Percentiles rank a stretch among this genome's conserved stretches.
Conservation (phyloP, 306 rosid genomes). For the Cucurbita argyrosperma region DNA sequence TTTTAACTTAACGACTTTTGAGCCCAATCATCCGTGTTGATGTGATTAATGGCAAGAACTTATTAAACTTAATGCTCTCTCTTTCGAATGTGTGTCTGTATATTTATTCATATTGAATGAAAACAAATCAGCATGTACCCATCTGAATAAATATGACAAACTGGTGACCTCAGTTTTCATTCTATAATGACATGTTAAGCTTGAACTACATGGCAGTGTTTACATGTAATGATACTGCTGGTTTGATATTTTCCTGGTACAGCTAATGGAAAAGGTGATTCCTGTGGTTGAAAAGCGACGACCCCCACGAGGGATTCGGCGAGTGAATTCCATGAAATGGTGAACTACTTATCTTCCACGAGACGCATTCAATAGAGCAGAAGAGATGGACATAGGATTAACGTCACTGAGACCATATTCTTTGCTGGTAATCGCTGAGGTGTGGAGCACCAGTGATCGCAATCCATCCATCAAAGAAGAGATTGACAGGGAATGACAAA, state of each 20-base stretch:
- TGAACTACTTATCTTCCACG: slow-evolving; percentile 25
- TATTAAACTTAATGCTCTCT: too few relatives aligned
- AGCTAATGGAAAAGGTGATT: slow-evolving; percentile 73
- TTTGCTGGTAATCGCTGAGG: neutral
- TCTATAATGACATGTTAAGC: neutral
- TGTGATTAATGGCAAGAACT: neutral
- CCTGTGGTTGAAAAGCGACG: slow-evolving; percentile 61
- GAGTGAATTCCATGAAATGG: slow-evolving; percentile 58
- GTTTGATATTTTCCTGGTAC: slow-evolving; percentile 17
- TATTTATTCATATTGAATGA: neutral
- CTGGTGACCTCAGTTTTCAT: neutral
- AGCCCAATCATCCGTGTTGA: neutral
- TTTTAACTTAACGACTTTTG: neutral
- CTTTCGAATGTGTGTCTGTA: neutral
- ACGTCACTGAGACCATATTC: neutral
- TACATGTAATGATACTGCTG: neutral
- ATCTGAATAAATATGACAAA: neutral
- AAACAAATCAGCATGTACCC: neutral
- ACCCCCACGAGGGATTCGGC: slow-evolving; percentile 48
- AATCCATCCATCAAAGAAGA: neutral
- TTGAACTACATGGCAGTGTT: neutral
- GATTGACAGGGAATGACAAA: neutral
- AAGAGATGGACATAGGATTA: neutral
- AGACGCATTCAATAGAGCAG: neutral
- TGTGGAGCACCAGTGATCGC: neutral